Conservation (phyloP, 225 moss, liverwort and hornwort genomes). For the Pseudisothecium myosuroides region DNA sequence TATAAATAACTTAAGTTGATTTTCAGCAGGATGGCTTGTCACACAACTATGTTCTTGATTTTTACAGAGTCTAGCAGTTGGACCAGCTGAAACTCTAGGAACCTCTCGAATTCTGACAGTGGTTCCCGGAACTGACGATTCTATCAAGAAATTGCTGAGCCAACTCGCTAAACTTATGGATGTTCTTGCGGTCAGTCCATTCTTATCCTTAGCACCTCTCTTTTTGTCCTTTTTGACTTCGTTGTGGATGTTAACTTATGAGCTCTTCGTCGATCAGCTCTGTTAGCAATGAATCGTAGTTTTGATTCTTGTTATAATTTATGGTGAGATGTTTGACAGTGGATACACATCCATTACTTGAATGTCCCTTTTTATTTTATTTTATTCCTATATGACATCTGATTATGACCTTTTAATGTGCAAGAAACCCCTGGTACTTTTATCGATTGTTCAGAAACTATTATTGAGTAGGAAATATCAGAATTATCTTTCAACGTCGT, state of each 20-base stretch:
- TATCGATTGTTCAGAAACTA: neutral
- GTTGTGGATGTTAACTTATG: neutral
- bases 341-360: neutral
- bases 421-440: neutral
- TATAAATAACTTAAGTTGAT: neutral
- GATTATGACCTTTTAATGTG: neutral
- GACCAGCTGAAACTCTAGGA: constrained; percentile 63
- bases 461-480: neutral
- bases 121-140: constrained; percentile 89
- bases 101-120: constrained; percentile 84
- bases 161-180: constrained; percentile 82
- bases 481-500: neutral
- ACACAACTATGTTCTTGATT: neutral
- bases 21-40: neutral
- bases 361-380: neutral
- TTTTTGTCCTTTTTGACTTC: neutral
- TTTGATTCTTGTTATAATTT: neutral
- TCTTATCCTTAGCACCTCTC: neutral
- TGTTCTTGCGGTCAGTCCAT: constrained; percentile 60
- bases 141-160: constrained; percentile 73
- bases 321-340: neutral
- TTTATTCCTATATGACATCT: neutral
- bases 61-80: constrained; percentile 86
- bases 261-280: neutral
- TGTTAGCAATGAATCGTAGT: neutral